Percentiles rank a stretch among this genome's conserved stretches.
These are phyloP conservation scores for Microbotryum violaceum DNA, from an alignment of 1,284 basidiomycete genomes.

Conservation along the genomic window DNA sequence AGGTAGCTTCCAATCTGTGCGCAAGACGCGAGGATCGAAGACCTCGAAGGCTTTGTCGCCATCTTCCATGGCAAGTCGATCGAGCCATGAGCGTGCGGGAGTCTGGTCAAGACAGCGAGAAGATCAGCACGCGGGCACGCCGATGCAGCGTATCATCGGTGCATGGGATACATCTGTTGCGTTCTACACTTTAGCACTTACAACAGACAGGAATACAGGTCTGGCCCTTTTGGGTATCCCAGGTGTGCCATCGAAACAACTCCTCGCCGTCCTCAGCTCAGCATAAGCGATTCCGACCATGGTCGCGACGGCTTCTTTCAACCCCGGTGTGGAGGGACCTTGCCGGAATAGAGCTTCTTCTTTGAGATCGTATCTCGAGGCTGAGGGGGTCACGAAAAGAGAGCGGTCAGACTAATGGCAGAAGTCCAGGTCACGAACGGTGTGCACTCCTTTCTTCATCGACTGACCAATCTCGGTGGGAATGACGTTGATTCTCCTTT, in stretches of 20 bases:
- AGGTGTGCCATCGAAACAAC: conserved; percentile 25
- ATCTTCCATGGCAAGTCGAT: conserved; percentile 55
- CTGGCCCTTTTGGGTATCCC: conserved; percentile 20
- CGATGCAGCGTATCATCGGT: no score
- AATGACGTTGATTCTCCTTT: conserved; percentile 30
- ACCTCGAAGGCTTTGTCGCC: conserved; percentile 63
- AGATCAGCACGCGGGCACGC: no score
- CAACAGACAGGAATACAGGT: conserved; percentile 24
- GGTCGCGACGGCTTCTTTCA: conserved; percentile 28
- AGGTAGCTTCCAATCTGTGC: conserved; percentile 75
- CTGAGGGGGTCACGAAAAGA: background rate
- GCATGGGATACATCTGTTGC: no score
- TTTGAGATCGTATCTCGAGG: conserved; percentile 14
- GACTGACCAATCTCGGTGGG: conserved; percentile 30
- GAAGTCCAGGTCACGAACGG: no score
- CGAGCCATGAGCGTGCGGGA: conserved; percentile 64
- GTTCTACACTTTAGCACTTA: background rate
- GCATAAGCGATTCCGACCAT: conserved; percentile 30
- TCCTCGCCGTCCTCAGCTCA: conserved; percentile 24
- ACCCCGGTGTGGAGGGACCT: conserved; percentile 15
- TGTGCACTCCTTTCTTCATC: no score
- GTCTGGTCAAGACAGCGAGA: conserved; percentile 11
- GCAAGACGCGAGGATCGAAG: conserved; percentile 62
- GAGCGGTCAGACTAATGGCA: background rate
- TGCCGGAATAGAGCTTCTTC: conserved; percentile 28